Conservation (phyloP, 495 filamentous ascomycete species). For the Penicillium bialowiezense region DNA sequence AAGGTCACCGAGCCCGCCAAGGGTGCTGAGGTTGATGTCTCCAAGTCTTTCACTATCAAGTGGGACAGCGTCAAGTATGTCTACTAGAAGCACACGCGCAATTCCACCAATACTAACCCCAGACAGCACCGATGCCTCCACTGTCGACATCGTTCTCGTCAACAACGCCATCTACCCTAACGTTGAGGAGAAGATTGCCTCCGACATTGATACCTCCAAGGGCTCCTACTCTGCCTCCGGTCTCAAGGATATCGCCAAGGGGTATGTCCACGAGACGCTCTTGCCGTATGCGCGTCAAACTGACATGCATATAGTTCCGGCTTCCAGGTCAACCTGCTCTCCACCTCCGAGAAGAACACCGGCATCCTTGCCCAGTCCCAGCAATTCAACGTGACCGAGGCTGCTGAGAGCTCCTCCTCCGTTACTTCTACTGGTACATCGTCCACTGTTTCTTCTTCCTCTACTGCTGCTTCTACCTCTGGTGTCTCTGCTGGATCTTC, state of each 20-base stretch:
- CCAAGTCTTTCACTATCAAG: conserved; percentile 31
- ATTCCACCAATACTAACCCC: conserved; percentile 2
- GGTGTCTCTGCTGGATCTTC: neutral
- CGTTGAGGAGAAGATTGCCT: conserved; percentile 44
- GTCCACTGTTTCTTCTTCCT: conserved; percentile 3
- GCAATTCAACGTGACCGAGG: conserved; percentile 35
- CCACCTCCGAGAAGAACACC: conserved; percentile 25
- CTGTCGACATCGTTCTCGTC: conserved; percentile 36
- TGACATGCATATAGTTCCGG: conserved; percentile 20
- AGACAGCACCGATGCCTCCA: conserved; percentile 32
- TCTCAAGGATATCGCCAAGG: conserved; percentile 20
- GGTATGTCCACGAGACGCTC: conserved; percentile 25
- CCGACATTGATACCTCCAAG: conserved; percentile 34
- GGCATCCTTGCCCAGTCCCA: conserved; percentile 42
- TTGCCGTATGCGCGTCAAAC: neutral
- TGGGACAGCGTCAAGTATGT: conserved; percentile 37
- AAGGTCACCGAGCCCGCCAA: conserved; percentile 32
- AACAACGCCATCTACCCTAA: conserved; percentile 39
- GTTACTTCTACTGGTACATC: conserved; percentile 11
- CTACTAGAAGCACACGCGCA: neutral
- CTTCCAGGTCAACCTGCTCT: conserved; percentile 42
- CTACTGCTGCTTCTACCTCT: conserved; percentile 4
- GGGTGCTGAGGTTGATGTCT: conserved; percentile 26
- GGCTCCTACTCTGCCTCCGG: conserved; percentile 30
- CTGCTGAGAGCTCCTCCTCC: conserved; percentile 14